A percentile compares a stretch with the other conserved stretches of the same genome.
Conservation (phyloP, 2,329 filamentous ascomycete species). For the Colletotrichum spinosum region DNA sequence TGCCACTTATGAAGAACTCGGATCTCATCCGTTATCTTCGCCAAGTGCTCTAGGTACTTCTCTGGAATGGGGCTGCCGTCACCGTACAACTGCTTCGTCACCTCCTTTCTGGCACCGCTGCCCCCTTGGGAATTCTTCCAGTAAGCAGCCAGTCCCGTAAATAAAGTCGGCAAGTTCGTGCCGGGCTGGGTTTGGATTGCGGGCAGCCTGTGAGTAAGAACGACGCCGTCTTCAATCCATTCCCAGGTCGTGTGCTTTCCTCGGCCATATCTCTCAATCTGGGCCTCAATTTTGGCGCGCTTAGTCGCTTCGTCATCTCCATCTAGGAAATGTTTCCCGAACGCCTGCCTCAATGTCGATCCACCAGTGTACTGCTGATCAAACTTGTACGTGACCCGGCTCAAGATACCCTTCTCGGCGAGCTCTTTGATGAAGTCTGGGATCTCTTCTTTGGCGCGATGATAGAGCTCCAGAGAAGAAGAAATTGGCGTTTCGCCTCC, state of each 20-base stretch:
- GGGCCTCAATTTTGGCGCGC: slow-evolving; percentile 58
- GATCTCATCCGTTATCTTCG: slow-evolving; percentile 60
- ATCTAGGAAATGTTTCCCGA: slow-evolving; percentile 59
- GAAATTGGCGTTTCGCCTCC: slow-evolving; percentile 57
- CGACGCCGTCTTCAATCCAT: slow-evolving; percentile 56
- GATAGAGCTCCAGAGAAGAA: slow-evolving; percentile 59
- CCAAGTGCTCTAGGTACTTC: slow-evolving; percentile 54
- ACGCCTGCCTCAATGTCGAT: slow-evolving; percentile 56
- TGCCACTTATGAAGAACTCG: slow-evolving; percentile 61
- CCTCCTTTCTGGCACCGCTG: slow-evolving; percentile 42
- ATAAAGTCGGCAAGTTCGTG: slow-evolving; percentile 58
- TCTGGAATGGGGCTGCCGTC: slow-evolving; percentile 60
- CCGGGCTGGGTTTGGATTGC: slow-evolving; percentile 59
- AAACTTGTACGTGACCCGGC: slow-evolving; percentile 53
- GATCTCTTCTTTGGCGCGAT: slow-evolving; percentile 56
- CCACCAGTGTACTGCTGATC: slow-evolving; percentile 58
- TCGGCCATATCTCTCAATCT: slow-evolving; percentile 59
- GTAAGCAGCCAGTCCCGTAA: slow-evolving; percentile 59
- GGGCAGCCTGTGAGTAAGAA: slow-evolving; percentile 58
- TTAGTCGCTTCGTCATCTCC: slow-evolving; percentile 54
- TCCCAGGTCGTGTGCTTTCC: slow-evolving; percentile 60
- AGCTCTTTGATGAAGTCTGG: slow-evolving; percentile 58
- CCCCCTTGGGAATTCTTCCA: slow-evolving; percentile 47
- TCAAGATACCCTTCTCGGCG: slow-evolving; percentile 54
- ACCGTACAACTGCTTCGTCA: slow-evolving; percentile 55